Conservation (phyloP, 768 basidiomycete species). For the Auriscalpium orientale region DNA sequence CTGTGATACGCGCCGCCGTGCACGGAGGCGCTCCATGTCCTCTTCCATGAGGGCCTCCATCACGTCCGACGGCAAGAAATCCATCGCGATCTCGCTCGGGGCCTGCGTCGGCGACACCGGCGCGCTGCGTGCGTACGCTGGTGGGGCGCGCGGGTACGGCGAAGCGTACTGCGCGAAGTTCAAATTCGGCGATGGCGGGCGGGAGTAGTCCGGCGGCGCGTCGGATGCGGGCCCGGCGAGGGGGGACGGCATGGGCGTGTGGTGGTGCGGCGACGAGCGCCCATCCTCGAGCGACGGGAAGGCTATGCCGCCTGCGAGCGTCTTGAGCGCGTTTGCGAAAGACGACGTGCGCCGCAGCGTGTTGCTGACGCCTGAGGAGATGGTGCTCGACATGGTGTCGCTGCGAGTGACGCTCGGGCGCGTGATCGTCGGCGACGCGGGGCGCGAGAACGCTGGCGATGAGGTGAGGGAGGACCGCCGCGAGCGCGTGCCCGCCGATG, state of each 20-base stretch:
- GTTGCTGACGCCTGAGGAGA: constrained; percentile 55
- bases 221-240: constrained; percentile 14
- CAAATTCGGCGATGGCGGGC: constrained; percentile 73
- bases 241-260: constrained; percentile 17
- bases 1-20: constrained; percentile 44
- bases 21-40: constrained; percentile 85
- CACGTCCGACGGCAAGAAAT: constrained; percentile 68
- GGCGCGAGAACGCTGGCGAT: constrained; percentile 34
- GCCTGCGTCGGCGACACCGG: constrained; percentile 25
- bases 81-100: constrained; percentile 27
- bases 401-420: constrained; percentile 48
- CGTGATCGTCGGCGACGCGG: constrained; percentile 37
- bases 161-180: constrained; percentile 72
- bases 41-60: constrained; percentile 89
- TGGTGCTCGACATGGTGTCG: constrained; percentile 55
- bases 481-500: constrained; percentile 27
- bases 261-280: constrained; percentile 31
- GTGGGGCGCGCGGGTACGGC: constrained; percentile 56
- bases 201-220: constrained; percentile 40
- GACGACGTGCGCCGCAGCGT: constrained; percentile 75
- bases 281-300: constrained; percentile 61
- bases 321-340: constrained; percentile 69
- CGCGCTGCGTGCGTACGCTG: constrained; percentile 17
- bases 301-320: constrained; percentile 59
- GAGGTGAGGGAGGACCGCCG: constrained; percentile 45